Conservation (phyloP, 768 basidiomycete genomes). For the Russula emetica region DNA sequence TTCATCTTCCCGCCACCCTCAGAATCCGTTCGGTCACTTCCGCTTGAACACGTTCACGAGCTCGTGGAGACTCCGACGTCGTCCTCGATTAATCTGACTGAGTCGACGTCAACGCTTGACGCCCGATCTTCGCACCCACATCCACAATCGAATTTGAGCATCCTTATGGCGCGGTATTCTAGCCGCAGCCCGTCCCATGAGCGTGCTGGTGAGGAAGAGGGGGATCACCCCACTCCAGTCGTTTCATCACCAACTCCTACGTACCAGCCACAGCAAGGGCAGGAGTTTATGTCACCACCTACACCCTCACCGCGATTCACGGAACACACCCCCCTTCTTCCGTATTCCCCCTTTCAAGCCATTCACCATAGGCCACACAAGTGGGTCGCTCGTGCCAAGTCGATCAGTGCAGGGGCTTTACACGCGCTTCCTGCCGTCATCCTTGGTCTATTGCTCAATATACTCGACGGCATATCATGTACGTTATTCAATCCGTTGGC, state of each 20-base stretch:
- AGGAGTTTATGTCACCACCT: not conserved
- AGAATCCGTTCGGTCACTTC: slow-evolving; percentile 19
- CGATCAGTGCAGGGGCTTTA: slow-evolving; percentile 25
- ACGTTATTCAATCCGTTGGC: slow-evolving; percentile 34
- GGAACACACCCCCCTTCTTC: slow-evolving; percentile 23
- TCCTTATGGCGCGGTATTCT: slow-evolving; percentile 34
- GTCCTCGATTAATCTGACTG: slow-evolving; percentile 29
- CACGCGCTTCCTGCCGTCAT: slow-evolving; percentile 75
- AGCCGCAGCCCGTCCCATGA: slow-evolving; percentile 19
- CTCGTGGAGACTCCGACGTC: slow-evolving; percentile 30
- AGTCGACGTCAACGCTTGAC: slow-evolving; percentile 26
- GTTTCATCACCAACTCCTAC: slow-evolving; percentile 3
- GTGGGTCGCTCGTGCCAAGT: slow-evolving; percentile 15
- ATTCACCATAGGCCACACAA: slow-evolving; percentile 11
- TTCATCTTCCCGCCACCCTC: slow-evolving; percentile 24
- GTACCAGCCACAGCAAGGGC: not conserved
- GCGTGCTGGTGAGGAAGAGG: slow-evolving; percentile 10
- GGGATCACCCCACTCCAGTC: slow-evolving; percentile 9
- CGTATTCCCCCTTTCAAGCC: slow-evolving; percentile 8
- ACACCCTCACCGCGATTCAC: slow-evolving; percentile 15
- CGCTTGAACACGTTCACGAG: slow-evolving; percentile 18
- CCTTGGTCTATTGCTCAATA: slow-evolving; percentile 79
- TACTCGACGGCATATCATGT: slow-evolving; percentile 93
- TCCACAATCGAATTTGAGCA: slow-evolving; percentile 37
- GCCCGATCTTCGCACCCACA: slow-evolving; percentile 23